Conservation (phyloP, 495 filamentous ascomycete genomes). For the Penicillium macrosclerotiorum region DNA sequence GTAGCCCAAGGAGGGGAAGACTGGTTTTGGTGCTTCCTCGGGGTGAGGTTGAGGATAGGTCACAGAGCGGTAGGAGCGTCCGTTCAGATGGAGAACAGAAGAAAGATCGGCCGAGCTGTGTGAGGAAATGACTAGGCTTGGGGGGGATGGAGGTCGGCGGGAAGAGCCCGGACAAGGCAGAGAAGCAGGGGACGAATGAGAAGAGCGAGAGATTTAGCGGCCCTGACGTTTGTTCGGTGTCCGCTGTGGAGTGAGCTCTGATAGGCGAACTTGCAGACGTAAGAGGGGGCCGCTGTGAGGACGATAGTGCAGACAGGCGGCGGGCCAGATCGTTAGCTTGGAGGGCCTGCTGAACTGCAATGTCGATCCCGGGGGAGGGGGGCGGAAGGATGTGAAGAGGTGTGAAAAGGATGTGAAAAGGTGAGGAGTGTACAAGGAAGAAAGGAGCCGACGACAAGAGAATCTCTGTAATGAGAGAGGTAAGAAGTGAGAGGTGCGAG, state of each 20-base stretch:
- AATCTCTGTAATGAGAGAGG: too few relatives aligned
- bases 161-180: slow-evolving; percentile 8
- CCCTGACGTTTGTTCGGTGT: slow-evolving; percentile 23
- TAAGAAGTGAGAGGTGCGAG: background rate
- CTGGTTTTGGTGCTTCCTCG: background rate
- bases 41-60: background rate
- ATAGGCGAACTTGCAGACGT: slow-evolving; percentile 15
- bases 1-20: background rate
- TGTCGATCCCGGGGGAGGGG: slow-evolving; percentile 9
- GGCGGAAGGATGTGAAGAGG: slow-evolving; percentile 1
- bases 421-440: slow-evolving; percentile 1
- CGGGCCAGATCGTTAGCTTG: slow-evolving; percentile 24
- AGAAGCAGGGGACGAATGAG: slow-evolving; percentile 29
- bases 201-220: slow-evolving; percentile 11
- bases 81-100: slow-evolving; percentile 3
- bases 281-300: slow-evolving; percentile 1
- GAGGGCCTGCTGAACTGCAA: slow-evolving; percentile 9
- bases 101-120: slow-evolving; percentile 18
- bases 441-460: too few relatives aligned
- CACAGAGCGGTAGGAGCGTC: slow-evolving; percentile 4
- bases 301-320: slow-evolving; percentile 9
- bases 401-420: background rate
- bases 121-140: slow-evolving; percentile 2
- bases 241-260: slow-evolving; percentile 10
- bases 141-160: slow-evolving; percentile 2